These are phyloP conservation scores for Cladosporium sp. DNA, from an alignment of 2,329 filamentous ascomycete species.

Conservation along the genomic window DNA sequence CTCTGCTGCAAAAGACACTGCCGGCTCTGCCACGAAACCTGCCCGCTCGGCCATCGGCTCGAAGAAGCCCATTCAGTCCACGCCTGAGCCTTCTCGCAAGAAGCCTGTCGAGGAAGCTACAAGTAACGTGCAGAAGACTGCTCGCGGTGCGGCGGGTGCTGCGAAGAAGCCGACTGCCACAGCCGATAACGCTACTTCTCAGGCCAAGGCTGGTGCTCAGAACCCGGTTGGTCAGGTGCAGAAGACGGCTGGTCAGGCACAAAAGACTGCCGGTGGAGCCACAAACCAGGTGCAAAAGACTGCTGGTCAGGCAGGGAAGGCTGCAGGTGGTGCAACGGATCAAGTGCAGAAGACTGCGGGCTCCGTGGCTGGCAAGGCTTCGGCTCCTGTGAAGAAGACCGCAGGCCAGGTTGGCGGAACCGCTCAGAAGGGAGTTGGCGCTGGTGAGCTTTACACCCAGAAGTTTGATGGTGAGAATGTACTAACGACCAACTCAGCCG, in stretches of 20 bases:
- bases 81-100: slow-evolving; percentile 5
- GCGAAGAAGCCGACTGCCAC: slow-evolving; percentile 18
- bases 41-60: slow-evolving; percentile 17
- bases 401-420: slow-evolving; percentile 10
- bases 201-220: background rate
- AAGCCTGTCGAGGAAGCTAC: slow-evolving; percentile 2
- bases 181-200: slow-evolving; percentile 7
- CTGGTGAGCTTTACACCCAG: background rate
- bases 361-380: slow-evolving; percentile 11
- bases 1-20: slow-evolving; percentile 24
- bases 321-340: background rate
- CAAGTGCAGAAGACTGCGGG: slow-evolving; percentile 11
- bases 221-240: slow-evolving; percentile 5
- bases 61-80: slow-evolving; percentile 20
- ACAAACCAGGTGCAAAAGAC: slow-evolving; percentile 6
- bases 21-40: slow-evolving; percentile 21
- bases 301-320: slow-evolving; percentile 3
- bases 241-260: background rate
- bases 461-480: background rate
- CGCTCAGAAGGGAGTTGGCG: slow-evolving; percentile 3
- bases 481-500: background rate
- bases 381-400: slow-evolving; percentile 21
- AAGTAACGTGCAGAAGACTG: slow-evolving; percentile 12
- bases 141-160: slow-evolving; percentile 14
- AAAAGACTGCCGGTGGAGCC: slow-evolving; percentile 2